Evolutionary conservation across 2,329 filamentous ascomycete species (phyloP), one percentile per base, ranked within the genome.

Genomic region (Botryotinia calthae): DNA sequence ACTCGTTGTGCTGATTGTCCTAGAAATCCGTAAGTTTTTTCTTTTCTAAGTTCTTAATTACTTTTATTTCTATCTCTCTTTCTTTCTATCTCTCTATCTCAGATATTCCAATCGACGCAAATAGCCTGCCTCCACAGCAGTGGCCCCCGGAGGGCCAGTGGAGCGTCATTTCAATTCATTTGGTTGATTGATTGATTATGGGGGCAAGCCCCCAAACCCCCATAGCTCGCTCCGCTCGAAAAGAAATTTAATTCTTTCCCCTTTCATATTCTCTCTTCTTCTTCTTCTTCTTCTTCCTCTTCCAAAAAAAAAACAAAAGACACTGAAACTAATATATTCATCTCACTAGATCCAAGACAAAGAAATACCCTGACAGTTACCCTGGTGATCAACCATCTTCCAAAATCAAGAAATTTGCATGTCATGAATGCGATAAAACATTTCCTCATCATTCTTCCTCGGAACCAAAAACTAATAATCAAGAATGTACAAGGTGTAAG

Each of bases 1-100:
- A 81, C 86, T 69, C 90, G 93, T 71, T 97, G 94, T 84, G 93
- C 89, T 56, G 91, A 91, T 79, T 97, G 94, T 81, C 93, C 93
- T 42, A 86, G 93, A 77, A 90, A 94, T 79, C 93, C 93, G 87
- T 94, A 87, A 81, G 91, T 89, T 48, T 40, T 14, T 37, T 25
- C 20, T 34, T 2, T 7, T 2, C 37, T 37, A 37, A 37, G 2
- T 25, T 25, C 1, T 51, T 5, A 12, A 12, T 51, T n/a, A 25
- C 10, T 14, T 51, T n/a, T 34, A 34, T 34, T 34, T 34, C 34
- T 34, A 34, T 34, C 34, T 34, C n/a, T n/a, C n/a, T n/a, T n/a
- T n/a, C n/a, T n/a, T 34, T 34, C 34, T 34, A 34, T 37, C 37
- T 37, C 25, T 54, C 12, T 54, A 16, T 54, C 14, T n/a, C 48